Base-by-base conservation (phyloP, 2,329 filamentous ascomycete genomes). In the Pestalotiopsis sp. region DNA sequence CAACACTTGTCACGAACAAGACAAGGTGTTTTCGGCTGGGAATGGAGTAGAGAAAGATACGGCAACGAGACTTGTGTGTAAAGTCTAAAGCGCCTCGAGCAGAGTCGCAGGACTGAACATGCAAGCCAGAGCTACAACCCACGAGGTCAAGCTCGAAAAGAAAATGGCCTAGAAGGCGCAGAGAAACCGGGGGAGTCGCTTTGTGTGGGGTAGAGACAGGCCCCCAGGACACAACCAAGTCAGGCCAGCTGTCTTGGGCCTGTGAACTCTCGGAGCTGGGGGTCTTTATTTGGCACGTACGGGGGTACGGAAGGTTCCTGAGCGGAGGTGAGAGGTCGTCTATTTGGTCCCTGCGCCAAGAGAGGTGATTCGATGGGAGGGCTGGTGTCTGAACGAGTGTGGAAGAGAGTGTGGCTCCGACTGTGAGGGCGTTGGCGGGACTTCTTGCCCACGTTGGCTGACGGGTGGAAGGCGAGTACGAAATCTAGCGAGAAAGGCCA, bases 181-280 rank as follows among this genome's bases (percentile, higher is more conserved):
- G 13, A 65, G 52, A 20, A 23, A 49, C 52, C 52, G 12, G 38
- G 64, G 52, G 45, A 65, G 27, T 38, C 45, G 38, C 27, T 49
- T 38, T 58, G 64, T 64, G 62, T 64, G 62, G 62, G 62, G 62
- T 64, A 64, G 14, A 41, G n/a, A 23, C n/a, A 9, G 11, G 55
- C 38, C 59, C 59, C 59, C 58, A 25, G 25, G 58, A 17, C 13
- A 31, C 14, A 61, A 14, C 23, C 59, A 39, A 36, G 36, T 39
- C 59, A 61, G 59, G 39, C 59, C 27, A 52, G 59, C 31, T 27
- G 57, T 59, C 57, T 36, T 61, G 59, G 5, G 27, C 9, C 38
- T 13, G 17, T 27, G 31, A 11, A 20, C 36, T 13, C 27, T 20
- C 36, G 59, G 59, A 27, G 12, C 12, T 13, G 27, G 27, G 59